Evolutionary conservation across 768 basidiomycete species (phyloP).

Genomic region (Hypholoma fasciculare): DNA sequence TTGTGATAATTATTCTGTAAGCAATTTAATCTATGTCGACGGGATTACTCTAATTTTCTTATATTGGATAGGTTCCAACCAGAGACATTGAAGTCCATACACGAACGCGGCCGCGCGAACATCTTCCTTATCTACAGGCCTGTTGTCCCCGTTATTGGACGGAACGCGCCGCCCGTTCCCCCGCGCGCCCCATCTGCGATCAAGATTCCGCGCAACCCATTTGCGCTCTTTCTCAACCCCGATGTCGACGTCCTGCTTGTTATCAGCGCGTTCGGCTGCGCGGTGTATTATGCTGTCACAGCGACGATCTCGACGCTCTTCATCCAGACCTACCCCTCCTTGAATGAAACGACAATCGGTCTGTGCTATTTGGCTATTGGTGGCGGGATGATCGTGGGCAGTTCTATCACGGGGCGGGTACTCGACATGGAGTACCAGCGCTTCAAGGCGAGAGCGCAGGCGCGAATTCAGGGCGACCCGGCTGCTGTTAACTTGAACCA

Average conservation of each 20-base stretch:
- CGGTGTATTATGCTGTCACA: slow-evolving; percentile 60
- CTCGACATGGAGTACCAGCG: slow-evolving; percentile 58
- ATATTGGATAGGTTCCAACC: slow-evolving; percentile 42
- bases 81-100: slow-evolving; percentile 54
- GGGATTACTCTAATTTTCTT: slow-evolving; percentile 7
- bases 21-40: slow-evolving; percentile 13
- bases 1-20: slow-evolving; percentile 48
- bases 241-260: slow-evolving; percentile 55
- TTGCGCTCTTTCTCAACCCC: slow-evolving; percentile 51
- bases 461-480: no score
- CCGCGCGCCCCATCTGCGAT: slow-evolving; percentile 27
- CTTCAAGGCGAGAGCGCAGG: neutral
- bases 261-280: slow-evolving; percentile 51
- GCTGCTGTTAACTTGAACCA: no score
- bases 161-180: slow-evolving; percentile 24
- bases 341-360: slow-evolving; percentile 67
- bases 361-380: slow-evolving; percentile 80
- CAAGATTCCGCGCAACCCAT: slow-evolving; percentile 52
- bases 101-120: slow-evolving; percentile 51
- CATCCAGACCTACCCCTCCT: slow-evolving; percentile 52
- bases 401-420: slow-evolving; percentile 56
- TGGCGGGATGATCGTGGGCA: slow-evolving; percentile 66
- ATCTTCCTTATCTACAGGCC: slow-evolving; percentile 49
- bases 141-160: slow-evolving; percentile 50
- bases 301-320: slow-evolving; percentile 67